Evolutionary conservation across 2,329 filamentous ascomycete species (phyloP).

Genomic region (Colletotrichum orchidophilum): DNA sequence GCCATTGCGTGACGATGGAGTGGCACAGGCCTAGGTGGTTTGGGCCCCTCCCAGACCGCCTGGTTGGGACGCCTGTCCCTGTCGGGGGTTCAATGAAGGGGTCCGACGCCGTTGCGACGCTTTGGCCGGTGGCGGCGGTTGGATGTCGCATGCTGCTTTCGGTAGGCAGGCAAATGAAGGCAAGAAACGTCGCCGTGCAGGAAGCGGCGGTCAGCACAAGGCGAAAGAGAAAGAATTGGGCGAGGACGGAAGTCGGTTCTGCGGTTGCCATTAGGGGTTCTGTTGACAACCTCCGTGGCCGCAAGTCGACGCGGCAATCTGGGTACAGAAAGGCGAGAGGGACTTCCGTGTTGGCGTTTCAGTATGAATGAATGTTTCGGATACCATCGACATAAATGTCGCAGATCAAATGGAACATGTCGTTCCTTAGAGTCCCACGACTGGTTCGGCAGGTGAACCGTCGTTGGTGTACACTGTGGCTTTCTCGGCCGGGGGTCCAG

Average conservation of each 20-base stretch:
- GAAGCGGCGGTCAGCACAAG: constrained; percentile 5
- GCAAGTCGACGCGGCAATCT: not conserved
- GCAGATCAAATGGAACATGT: constrained; percentile 15
- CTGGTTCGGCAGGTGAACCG: not conserved
- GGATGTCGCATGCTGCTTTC: constrained; percentile 18
- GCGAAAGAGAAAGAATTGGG: not conserved
- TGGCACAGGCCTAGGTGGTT: constrained; percentile 13
- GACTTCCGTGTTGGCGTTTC: not conserved
- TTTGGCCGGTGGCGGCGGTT: constrained; percentile 24
- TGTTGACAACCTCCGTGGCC: not conserved
- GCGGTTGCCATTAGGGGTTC: not conserved
- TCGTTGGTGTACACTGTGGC: not conserved
- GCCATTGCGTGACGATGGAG: constrained; percentile 24
- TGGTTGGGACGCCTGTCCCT: constrained; percentile 30
- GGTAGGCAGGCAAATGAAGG: not conserved
- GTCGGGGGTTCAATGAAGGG: constrained; percentile 21
- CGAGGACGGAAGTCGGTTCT: not conserved
- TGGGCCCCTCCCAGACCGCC: constrained; percentile 22
- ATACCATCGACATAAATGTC: not conserved
- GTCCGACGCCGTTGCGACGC: constrained; percentile 23
- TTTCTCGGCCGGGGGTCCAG: not conserved
- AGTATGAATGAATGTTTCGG: constrained; percentile 8
- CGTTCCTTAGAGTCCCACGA: not conserved
- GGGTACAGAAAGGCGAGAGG: not conserved
- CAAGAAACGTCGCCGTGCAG: not conserved